Evolutionary conservation across 2,329 filamentous ascomycete genomes (phyloP), one percentile per base, ranked within the genome.

Genomic region (Cryoendolithus antarcticus): DNA sequence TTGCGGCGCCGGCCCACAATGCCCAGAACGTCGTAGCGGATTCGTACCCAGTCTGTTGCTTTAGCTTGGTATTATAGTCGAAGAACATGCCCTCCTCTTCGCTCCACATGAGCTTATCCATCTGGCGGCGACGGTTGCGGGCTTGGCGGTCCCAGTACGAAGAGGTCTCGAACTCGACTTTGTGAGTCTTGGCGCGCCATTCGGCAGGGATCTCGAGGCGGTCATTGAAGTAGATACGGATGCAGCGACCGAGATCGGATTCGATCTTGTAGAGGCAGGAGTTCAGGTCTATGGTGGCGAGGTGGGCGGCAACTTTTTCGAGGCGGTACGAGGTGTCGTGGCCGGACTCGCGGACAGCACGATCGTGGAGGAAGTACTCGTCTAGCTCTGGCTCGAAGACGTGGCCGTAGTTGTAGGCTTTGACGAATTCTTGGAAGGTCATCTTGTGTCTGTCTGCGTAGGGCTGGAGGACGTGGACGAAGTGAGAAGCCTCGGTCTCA

Each of bases 261-360:
- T 98, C 91, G 57, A 96, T 96, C 64, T 96, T 96, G 74, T 91
- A 98, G 21, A 98, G 68, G 24, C 94, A 70, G 21, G 86, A 91
- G 65, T 98, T 96, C 40, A 96, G 72, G 56, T 98, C 91, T 43
- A 96, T 85, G 0, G 88, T 95, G 8, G 88, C 91, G 19, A 96
- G 69, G 56, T 95, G 77, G 9, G 85, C 91, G 52, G 83, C 88
- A 19, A 93, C 73, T 34, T 77, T 80, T 63, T 96, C 91, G 12
- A 98, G 71, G 11, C 91, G 84, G 63, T 96, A 96, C 10, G 84
- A 84, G 2, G 91, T 98, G 58, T 98, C 91, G 61, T 98, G 91
- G 9, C 91, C 91, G n/a, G 89, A 95, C 62, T 98, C 91, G 49
- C 91, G 81, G 28, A 96, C 88, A 2, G 89, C 88, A 44, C 91